These are phyloP conservation scores for Yarrowia osloensis DNA, from an alignment of 805 yeast genomes.

Conservation along the genomic window DNA sequence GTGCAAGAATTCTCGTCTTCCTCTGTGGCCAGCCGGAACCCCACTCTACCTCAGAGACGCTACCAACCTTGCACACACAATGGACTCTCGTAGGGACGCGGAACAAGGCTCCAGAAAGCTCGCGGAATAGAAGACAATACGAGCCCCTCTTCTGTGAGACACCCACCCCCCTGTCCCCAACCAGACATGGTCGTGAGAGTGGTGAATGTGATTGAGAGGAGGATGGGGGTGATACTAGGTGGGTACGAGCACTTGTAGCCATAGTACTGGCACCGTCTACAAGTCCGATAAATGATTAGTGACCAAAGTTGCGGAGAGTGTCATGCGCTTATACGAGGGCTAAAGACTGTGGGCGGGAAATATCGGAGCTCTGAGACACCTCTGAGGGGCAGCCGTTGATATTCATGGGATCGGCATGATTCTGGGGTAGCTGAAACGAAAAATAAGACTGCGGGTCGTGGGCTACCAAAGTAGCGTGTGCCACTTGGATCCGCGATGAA, in stretches of 20 bases:
- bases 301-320: no score
- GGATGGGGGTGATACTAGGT: not conserved
- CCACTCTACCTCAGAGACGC: not conserved
- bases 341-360: not conserved
- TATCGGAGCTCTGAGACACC: not conserved
- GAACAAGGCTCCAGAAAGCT: not conserved
- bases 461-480: not conserved
- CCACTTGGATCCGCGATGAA: not conserved
- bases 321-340: not conserved
- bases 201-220: not conserved
- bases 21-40: not conserved
- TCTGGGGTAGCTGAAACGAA: not conserved
- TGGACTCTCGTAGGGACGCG: not conserved
- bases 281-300: no score
- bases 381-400: constrained; percentile 2
- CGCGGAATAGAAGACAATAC: not conserved
- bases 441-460: not conserved
- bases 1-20: no score
- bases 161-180: constrained; percentile 4
- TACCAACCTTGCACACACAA: not conserved
- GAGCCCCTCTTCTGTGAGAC: constrained; percentile 18
- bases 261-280: no score
- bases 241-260: no score
- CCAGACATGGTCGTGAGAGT: not conserved
- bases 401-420: constrained; percentile 4